Percentiles rank a stretch among this genome's conserved stretches.
Evolutionary conservation across 768 basidiomycete genomes (phyloP).

Genomic region (Phaffia australis): DNA sequence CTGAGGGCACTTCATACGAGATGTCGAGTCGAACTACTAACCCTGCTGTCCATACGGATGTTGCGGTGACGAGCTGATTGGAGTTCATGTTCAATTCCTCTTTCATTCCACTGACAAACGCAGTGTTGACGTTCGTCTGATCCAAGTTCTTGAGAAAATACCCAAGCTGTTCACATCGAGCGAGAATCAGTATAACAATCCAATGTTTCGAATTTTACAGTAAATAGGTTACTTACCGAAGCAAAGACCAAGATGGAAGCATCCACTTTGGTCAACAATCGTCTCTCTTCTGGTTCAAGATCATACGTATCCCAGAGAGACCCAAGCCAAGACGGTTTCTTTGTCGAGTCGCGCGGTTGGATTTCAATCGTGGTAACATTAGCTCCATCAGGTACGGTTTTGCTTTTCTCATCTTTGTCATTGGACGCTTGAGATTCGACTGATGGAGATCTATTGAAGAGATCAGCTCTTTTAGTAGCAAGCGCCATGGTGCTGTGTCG

Average conservation of each 20-base stretch:
- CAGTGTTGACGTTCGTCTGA: constrained; percentile 13
- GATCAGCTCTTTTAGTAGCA: too few relatives aligned
- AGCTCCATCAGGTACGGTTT: too few relatives aligned
- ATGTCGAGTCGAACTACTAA: constrained; percentile 20
- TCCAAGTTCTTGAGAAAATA: constrained; percentile 28
- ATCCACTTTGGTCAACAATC: constrained; percentile 33
- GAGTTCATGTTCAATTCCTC: constrained; percentile 33
- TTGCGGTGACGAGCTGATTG: constrained; percentile 28
- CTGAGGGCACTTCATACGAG: not conserved
- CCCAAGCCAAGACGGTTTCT: constrained; percentile 27
- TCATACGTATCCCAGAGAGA: constrained; percentile 33
- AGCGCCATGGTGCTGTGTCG: too few relatives aligned
- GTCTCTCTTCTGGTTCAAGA: constrained; percentile 28
- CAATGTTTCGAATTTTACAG: too few relatives aligned
- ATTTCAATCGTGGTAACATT: too few relatives aligned
- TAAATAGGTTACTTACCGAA: constrained; percentile 24
- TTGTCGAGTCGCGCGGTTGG: not conserved
- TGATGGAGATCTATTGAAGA: too few relatives aligned
- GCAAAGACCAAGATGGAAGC: constrained; percentile 31
- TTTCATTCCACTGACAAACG: constrained; percentile 30
- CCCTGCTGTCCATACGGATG: constrained; percentile 32
- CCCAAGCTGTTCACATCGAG: constrained; percentile 17
- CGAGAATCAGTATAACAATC: too few relatives aligned
- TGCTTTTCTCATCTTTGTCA: too few relatives aligned
- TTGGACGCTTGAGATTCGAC: too few relatives aligned